These are phyloP conservation scores for Eleusine indica DNA, from an alignment of 176 grass and related monocot species.

Conservation along the genomic window DNA sequence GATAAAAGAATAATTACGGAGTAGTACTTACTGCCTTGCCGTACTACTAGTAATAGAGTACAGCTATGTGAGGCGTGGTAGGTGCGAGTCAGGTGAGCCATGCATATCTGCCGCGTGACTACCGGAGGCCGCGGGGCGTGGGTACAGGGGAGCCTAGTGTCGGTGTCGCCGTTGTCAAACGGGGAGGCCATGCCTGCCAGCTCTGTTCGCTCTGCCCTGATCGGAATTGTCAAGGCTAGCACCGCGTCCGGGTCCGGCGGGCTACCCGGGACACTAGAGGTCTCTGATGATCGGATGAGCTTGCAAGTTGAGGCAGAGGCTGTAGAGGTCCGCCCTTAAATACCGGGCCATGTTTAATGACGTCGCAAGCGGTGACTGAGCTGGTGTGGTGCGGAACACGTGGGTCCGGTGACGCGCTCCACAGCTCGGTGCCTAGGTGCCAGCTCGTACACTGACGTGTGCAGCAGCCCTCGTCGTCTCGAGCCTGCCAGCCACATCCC, in stretches of 20 bases:
- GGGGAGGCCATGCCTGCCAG: conserved; percentile 7
- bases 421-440: conserved; percentile 2
- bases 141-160: conserved; percentile 9
- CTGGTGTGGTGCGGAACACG: background rate
- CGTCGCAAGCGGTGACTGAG: background rate
- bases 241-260: conserved; percentile 3
- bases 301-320: too few relatives aligned
- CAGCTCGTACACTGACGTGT: background rate
- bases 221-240: conserved; percentile 6
- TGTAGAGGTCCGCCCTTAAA: background rate
- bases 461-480: background rate
- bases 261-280: too few relatives aligned
- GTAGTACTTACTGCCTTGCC: too few relatives aligned
- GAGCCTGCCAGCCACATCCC: background rate
- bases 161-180: conserved; percentile 37
- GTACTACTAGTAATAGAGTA: too few relatives aligned
- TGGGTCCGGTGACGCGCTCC: conserved; percentile 16
- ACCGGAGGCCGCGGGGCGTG: background rate
- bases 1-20: background rate
- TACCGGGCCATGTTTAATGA: background rate
- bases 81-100: background rate
- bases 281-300: too few relatives aligned
- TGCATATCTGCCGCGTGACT: background rate
- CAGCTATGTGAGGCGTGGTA: background rate
- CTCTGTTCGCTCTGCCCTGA: background rate